Base-by-base conservation (phyloP, 805 yeast genomes). In the Lachancea fermentati region DNA sequence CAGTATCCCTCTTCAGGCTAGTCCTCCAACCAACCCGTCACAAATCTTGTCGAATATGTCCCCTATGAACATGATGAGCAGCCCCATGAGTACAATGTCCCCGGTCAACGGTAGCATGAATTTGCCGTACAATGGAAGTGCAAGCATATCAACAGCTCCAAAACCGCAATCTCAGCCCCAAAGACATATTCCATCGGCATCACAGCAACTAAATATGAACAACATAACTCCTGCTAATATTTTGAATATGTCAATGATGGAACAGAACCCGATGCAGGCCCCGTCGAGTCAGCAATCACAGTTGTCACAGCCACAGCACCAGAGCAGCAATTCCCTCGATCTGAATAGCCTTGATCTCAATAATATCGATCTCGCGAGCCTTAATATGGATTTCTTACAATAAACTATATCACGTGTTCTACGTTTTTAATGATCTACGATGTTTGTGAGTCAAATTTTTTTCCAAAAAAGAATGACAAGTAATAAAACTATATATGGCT, bases 351-450 rank as follows among this genome's bases (percentile, higher is more conserved):
- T 44, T n/a, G 47, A 44, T 28, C 47, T 59, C 22, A 55, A 54
- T 37, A 54, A 52, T 37, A 34, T 60, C 17, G 65, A 60, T 35
- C 47, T 60, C 9, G 50, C 57, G 19, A 51, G 44, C 26, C 46
- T 57, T 13, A 57, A 54, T 39, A 51, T 60, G 57, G 63, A 60
- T 34, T 58, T 60, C 47, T 37, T 59, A 19, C 56, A 43, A 43
- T 14, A 24, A 11, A 22, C 7, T 7, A 22, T 22, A 7, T 7
- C 26, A 22, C 26, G 26, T 22, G 26, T 7, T 22, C 7, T 7
- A 22, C 26, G 11, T 22, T 11, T 7, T 22, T 22, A 16, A 26
- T 24, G n/a, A 18, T n/a, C 16, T 9, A 19, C 17, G 37, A 31
- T n/a, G 18, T 41, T 28, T 34, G 14, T 30, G 26, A 16, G 22